phyloP scores from a whole-genome alignment of 768 basidiomycete species.

The Tylopilus cervinicoccineus region DNA sequence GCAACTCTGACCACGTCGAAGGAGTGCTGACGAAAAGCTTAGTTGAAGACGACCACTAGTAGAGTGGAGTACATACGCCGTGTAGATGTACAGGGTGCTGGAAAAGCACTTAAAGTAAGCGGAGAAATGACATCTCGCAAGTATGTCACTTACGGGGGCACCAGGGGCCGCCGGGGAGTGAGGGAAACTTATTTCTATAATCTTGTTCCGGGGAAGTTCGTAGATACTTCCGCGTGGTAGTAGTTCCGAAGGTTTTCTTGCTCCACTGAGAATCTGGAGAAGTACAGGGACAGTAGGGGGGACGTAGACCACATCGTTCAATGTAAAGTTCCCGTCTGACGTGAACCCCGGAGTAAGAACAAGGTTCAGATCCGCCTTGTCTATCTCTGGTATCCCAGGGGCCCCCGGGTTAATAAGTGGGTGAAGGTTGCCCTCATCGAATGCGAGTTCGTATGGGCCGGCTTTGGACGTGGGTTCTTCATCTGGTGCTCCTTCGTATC shows the following conservation, averaged over 20 bases:
- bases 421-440: slow-evolving; percentile 1
- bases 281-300: slow-evolving; percentile 38
- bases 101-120: background rate
- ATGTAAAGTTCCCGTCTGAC: background rate
- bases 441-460: background rate
- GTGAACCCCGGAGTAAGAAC: background rate
- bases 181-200: slow-evolving; percentile 46
- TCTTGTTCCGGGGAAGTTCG: slow-evolving; percentile 39
- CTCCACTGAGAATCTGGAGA: slow-evolving; percentile 40
- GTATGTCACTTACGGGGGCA: slow-evolving; percentile 25
- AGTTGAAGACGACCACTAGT: background rate
- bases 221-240: slow-evolving; percentile 47
- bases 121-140: background rate
- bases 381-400: slow-evolving; percentile 4
- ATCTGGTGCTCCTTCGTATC: background rate
- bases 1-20: slow-evolving; percentile 36
- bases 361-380: slow-evolving; percentile 3
- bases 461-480: slow-evolving; percentile 1
- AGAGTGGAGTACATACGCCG: slow-evolving; percentile 27
- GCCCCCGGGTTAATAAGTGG: background rate
- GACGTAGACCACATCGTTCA: background rate
- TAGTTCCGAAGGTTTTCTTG: slow-evolving; percentile 39
- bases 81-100: slow-evolving; percentile 39
- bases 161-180: slow-evolving; percentile 22
- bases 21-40: slow-evolving; percentile 20